These are phyloP conservation scores for Heracleum sosnowskyi DNA, from an alignment of 129 eudicot genomes.

Conservation along the genomic window DNA sequence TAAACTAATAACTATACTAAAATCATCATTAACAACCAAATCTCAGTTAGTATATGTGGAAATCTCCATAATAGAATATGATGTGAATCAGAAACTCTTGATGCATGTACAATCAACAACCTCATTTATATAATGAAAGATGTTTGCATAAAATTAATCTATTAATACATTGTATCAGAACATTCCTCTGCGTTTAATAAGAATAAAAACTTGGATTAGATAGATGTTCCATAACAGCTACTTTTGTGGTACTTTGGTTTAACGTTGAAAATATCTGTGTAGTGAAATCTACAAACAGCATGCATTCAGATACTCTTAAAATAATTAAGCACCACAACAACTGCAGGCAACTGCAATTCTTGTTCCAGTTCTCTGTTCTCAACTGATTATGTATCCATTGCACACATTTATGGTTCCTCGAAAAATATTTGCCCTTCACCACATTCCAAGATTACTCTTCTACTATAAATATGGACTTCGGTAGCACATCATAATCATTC, in stretches of 20 bases:
- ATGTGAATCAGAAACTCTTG: neutral
- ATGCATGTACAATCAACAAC: neutral
- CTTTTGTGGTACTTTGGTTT: no score
- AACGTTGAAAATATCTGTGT: neutral
- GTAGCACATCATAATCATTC: neutral
- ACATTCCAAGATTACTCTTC: neutral
- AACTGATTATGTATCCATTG: neutral
- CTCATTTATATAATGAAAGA: neutral
- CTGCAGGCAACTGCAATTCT: neutral
- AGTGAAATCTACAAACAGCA: neutral
- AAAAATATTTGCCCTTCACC: neutral
- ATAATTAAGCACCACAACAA: neutral
- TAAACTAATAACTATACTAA: neutral
- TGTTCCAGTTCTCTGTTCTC: neutral
- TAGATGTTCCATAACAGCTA: neutral
- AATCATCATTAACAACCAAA: neutral
- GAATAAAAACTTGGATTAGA: neutral
- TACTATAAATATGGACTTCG: neutral
- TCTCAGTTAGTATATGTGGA: neutral
- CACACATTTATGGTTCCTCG: neutral
- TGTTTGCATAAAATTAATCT: no score
- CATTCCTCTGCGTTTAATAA: neutral
- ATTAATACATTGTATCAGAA: neutral
- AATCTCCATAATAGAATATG: neutral
- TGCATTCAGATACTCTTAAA: neutral